Evolutionary conservation across 352 stramenopile species (phyloP), one percentile per base, ranked within the genome.

Genomic region (Phytopythium delawarense): DNA sequence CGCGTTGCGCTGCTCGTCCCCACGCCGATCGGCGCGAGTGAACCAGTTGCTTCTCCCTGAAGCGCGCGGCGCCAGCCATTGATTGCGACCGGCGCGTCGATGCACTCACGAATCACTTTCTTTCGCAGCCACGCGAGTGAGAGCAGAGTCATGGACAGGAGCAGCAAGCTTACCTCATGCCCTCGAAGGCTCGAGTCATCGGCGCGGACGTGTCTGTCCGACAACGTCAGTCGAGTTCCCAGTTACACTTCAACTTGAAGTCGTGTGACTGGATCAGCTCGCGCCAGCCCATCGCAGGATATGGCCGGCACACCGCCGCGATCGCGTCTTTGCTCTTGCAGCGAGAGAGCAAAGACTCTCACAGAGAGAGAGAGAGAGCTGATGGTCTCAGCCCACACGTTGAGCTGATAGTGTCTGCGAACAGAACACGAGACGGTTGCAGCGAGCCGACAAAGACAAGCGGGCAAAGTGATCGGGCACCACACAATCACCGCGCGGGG

Each of bases 241-340:
- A 28, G 7, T 40, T 25, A 42, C 34, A 42, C 34, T 64, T 64
- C 59, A 64, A 64, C 35, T 57, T 58, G 59, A 49, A 54, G 18
- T 18, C 23, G 52, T 59, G n/a, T 28, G 52, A n/a, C 52, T 37
- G 48, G 48, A 20, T 37, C 23, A 54, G 23, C 20, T 30, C 3
- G 25, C 42, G 15, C 15, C 45, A 15, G 25, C 8, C 18, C 45
- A 51, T 51, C 45, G 23, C 2, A 51, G 23, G 45, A 23, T 51
- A 20, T 18, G 8, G 4, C 13, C 12, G n/a, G n/a, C 21, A 51
- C 16, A 7, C 37, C 37, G 37, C 11, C 37, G 37, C 46, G 11
- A 34, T 20, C 46, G 18, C 25, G 20, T 53, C 46, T 53, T 34
- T 53, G 46, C 46, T 28, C 21, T 53, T 6, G 12, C 40, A 21